Evolutionary conservation across 1,284 basidiomycete genomes (phyloP), one percentile per base, ranked within the genome.

Genomic region (Ceratobasidium sp.): DNA sequence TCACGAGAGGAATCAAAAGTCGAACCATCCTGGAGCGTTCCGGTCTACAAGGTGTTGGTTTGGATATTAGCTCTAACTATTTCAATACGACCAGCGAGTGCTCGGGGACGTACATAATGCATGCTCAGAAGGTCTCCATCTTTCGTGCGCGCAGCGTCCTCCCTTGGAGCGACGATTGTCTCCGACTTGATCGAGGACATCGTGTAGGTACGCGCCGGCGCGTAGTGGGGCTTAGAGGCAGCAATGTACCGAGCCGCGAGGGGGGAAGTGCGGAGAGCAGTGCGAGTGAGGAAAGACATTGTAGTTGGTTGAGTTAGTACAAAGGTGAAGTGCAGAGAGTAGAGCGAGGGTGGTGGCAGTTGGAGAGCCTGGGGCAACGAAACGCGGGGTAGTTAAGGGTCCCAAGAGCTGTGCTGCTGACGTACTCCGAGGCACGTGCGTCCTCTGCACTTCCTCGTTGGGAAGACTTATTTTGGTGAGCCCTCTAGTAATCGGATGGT

Each of bases 1-100:
- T 67, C 78, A 74, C 76, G 41, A 65, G 77, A 76, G 48, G 74
- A 75, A 48, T 75, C 74, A 31, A 75, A 75, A 8, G 69, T 63
- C n/a, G 44, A n/a, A 31, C 74, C 74, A 48, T 75, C 19, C 44
- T 71, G 54, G 54, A 72, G 36, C 6, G 51, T 72, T 15, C 56
- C 69, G 47, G 69, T 72, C 69, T 72, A 33, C 1, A 19, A 31
- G 17, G 11, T 14, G 45, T 33, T n/a, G 19, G 31, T 41, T 41
- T 11, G 36, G 36, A 41, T 11, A 11, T 41, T 41, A 41, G 36
- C 36, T 41, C 36, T 5, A 41, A 41, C 36, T 11, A 11, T 41
- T 41, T 4, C 36, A 11, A 5, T 41, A 5, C 36, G 4, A 4
- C 4, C 4, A 11, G 6, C 36, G 11, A 41, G 36, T 41, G 36